Evolutionary conservation across 495 filamentous ascomycete species (phyloP).

Genomic region (Neurospora terricola): DNA sequence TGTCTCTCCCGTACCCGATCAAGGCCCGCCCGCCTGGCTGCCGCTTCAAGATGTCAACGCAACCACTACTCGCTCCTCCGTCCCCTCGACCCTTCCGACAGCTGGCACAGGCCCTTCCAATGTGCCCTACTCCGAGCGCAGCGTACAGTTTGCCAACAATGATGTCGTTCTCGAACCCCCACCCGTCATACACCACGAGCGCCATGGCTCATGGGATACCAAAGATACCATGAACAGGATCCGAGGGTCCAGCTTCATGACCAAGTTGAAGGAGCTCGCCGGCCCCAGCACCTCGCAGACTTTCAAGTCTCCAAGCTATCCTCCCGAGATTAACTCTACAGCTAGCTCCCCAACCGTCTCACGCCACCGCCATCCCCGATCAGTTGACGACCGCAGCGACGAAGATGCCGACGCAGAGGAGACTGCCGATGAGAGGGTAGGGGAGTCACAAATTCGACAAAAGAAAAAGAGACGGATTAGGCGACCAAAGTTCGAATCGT

Average conservation of each 20-base stretch:
- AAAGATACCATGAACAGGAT: slow-evolving; percentile 47
- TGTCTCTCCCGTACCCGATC: slow-evolving; percentile 13
- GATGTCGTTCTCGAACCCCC: slow-evolving; percentile 31
- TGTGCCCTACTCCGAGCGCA: slow-evolving; percentile 22
- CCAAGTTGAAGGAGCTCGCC: slow-evolving; percentile 53
- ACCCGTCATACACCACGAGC: slow-evolving; percentile 35
- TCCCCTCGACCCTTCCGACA: background rate
- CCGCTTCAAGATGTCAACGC: slow-evolving; percentile 6
- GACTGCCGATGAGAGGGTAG: slow-evolving; percentile 45
- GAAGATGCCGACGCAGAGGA: slow-evolving; percentile 69
- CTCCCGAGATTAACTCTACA: slow-evolving; percentile 23
- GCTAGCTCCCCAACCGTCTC: slow-evolving; percentile 38
- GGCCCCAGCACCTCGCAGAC: slow-evolving; percentile 38
- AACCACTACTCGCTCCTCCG: background rate
- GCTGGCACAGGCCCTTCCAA: slow-evolving; percentile 8
- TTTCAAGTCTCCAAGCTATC: slow-evolving; percentile 25
- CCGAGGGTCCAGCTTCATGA: slow-evolving; percentile 53
- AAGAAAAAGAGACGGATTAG: slow-evolving; percentile 48
- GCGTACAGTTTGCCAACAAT: slow-evolving; percentile 55
- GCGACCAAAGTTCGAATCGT: slow-evolving; percentile 37
- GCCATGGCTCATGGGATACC: slow-evolving; percentile 47
- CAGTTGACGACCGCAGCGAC: slow-evolving; percentile 54
- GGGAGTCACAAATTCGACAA: slow-evolving; percentile 14
- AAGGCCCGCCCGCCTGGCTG: background rate
- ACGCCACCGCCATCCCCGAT: slow-evolving; percentile 36